Evolutionary conservation across 2,329 filamentous ascomycete genomes (phyloP).

Genomic region (Lanzia echinophila): DNA sequence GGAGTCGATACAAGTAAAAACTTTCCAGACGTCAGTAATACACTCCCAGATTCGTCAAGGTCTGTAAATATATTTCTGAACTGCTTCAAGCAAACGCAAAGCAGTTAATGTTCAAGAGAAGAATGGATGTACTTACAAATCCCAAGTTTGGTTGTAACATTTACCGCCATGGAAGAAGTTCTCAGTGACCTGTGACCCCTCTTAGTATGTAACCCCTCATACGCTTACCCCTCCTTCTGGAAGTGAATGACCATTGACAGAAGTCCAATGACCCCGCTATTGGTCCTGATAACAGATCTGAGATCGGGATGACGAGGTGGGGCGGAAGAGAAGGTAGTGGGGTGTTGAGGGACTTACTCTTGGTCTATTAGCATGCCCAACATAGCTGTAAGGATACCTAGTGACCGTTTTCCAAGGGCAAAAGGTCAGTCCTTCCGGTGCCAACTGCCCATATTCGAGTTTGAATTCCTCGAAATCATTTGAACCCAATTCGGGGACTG

Average conservation of each 20-base stretch:
- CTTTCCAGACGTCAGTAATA: slow-evolving; percentile 34
- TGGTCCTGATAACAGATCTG: not conserved
- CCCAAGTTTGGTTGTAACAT: slow-evolving; percentile 59
- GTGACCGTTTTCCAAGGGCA: slow-evolving; percentile 47
- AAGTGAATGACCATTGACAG: slow-evolving; percentile 2
- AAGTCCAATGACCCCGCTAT: not conserved
- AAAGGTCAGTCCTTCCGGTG: slow-evolving; percentile 32
- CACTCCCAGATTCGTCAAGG: not conserved
- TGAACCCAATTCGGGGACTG: slow-evolving; percentile 2
- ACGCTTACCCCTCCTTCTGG: not conserved
- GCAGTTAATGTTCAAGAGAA: not conserved
- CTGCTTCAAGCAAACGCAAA: too few species aligned
- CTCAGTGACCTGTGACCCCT: not conserved
- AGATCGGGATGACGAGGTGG: not conserved
- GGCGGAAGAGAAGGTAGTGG: too few species aligned
- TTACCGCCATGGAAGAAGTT: slow-evolving; percentile 47
- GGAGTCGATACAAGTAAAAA: slow-evolving; percentile 58
- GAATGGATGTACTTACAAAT: slow-evolving; percentile 56
- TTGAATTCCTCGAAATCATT: slow-evolving; percentile 8
- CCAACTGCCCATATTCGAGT: slow-evolving; percentile 24
- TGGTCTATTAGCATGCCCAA: slow-evolving; percentile 43
- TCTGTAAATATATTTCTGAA: not conserved
- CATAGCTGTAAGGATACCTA: slow-evolving; percentile 53
- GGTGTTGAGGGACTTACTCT: not conserved
- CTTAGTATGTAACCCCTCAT: slow-evolving; percentile 11